Evolutionary conservation across 495 filamentous ascomycete genomes (phyloP), one percentile per base, ranked within the genome.

Genomic region (Penicillium cinerascens): DNA sequence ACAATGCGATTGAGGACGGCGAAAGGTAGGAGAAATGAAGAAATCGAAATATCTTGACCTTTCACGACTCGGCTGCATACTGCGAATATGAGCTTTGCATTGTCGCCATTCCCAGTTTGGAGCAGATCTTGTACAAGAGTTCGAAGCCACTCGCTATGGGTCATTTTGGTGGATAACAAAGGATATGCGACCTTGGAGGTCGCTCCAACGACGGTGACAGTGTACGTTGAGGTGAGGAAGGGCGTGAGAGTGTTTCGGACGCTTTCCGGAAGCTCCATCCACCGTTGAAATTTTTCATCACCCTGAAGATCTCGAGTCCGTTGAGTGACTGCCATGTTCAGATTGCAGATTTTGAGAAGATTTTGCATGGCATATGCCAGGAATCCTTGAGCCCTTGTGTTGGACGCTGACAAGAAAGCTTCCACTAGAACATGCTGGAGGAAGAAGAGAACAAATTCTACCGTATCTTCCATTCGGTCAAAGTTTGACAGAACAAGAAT

Each of bases 361-460:
- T 93, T 87, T 68, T 99, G 93, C 86, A 97, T 96, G 2, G 85
- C 87, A 64, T 85, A 97, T 13, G 91, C 89, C 15, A 99, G 75
- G 64, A 95, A 97, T 1, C 90, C 89, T 63, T 96, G 92, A 16
- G 88, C 79, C 60, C 84, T 85, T 0, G 91, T 86, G 61, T 96
- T 93, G 2, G 83, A 91, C 9, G 88, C 86, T 2, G 91, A 92
- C 29, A 92, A 73, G 63, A 99, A 99, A 11, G 91, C 86, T 56
- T 91, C 89, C 44, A 97, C 89, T 20, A 97, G 74, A 2, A 95
- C 85, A 61, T 93, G 79, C 58, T 95, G 87, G 7, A 99, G 78
- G 40, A 93, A 75, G 57, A 90, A 92, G 11, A 91, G 76, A 7
- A 91, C 82, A 62, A 97, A 99, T 53, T 93, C 86, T 21, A 88